A percentile compares a stretch with the other conserved stretches of the same genome.
These are phyloP conservation scores for Globisporangium solare DNA, from an alignment of 352 stramenopile genomes.

Conservation along the genomic window DNA sequence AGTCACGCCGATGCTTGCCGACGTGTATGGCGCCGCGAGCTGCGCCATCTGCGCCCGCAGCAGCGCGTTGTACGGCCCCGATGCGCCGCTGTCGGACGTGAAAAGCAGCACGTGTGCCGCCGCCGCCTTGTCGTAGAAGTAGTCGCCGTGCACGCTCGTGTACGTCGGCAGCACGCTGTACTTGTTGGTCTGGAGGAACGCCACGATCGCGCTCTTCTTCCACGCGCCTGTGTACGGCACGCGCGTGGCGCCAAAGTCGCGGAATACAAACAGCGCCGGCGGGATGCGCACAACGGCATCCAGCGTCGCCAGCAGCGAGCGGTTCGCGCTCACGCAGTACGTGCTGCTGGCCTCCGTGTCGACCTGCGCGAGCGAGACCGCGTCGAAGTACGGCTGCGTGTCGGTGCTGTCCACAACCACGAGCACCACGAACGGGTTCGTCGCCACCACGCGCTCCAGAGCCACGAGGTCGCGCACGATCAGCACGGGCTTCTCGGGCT, in stretches of 20 bases:
- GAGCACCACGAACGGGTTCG: constrained; percentile 27
- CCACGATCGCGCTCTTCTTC: constrained; percentile 19
- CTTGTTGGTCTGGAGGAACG: constrained; percentile 28
- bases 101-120: constrained; percentile 36
- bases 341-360: constrained; percentile 14
- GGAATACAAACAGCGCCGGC: constrained; percentile 22
- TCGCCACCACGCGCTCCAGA: constrained; percentile 16
- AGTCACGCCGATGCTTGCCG: not conserved
- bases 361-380: constrained; percentile 25
- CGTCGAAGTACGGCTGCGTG: constrained; percentile 29
- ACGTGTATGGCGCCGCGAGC: constrained; percentile 17
- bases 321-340: constrained; percentile 23
- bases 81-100: constrained; percentile 11
- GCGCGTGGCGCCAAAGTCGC: constrained; percentile 22
- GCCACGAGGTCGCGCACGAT: constrained; percentile 10
- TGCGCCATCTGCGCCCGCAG: constrained; percentile 9
- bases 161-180: constrained; percentile 33
- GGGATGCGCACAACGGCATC: constrained; percentile 14
- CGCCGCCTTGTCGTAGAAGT: constrained; percentile 24
- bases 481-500: constrained; percentile 20
- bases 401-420: constrained; percentile 27
- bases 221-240: constrained; percentile 18
- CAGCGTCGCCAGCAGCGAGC: constrained; percentile 15
- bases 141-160: constrained; percentile 12
- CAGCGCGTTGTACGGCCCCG: constrained; percentile 13